Base-by-base conservation (phyloP, 2,329 filamentous ascomycete genomes). In the Dendrostoma leiphaemia region DNA sequence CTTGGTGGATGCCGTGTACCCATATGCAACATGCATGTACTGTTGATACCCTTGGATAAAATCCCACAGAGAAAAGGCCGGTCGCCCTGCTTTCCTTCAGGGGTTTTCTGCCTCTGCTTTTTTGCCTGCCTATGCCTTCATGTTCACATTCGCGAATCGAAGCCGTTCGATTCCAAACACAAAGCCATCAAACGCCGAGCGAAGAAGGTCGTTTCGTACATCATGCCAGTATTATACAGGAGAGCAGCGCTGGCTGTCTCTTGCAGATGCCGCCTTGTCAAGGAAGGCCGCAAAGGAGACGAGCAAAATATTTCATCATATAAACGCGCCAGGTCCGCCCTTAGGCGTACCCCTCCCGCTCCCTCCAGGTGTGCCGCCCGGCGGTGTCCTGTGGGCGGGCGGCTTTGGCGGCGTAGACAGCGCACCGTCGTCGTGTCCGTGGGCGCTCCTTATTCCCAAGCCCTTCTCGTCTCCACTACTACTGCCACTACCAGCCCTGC, bases 391-490 rank as follows among this genome's bases (percentile, higher is more conserved):
- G 35, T 57, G 54, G 10, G 24, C 47, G 5, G 54, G 54, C 17
- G 51, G 55, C 29, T 38, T 54, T 4, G 54, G 54, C 24, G 54
- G 51, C 12, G 54, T 61, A 51, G 62, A 60, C 23, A 62, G 64
- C 13, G 63, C 59, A 32, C 68, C 65, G 48, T 66, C 65, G 15
- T 62, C 61, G 21, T 43, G 53, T 3, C 57, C 34, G n/a, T 64
- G 60, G n/a, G 53, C 54, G 44, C 60, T 61, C 19, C n/a, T 38
- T 19, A 55, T 19, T 9, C 45, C 49, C 7, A 51, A 29, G 10
- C 50, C 43, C 51, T 65, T 64, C 24, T 68, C 66, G n/a, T 66
- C 63, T 12, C 28, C 46, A 29, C 52, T 31, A 21, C 37, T 48
- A 46, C 63, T 68, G 9, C 62, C 64, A 31, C 63, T 62, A 13